These are phyloP conservation scores for Lepidopterella palustris DNA, from an alignment of 495 filamentous ascomycete genomes.

Conservation along the genomic window DNA sequence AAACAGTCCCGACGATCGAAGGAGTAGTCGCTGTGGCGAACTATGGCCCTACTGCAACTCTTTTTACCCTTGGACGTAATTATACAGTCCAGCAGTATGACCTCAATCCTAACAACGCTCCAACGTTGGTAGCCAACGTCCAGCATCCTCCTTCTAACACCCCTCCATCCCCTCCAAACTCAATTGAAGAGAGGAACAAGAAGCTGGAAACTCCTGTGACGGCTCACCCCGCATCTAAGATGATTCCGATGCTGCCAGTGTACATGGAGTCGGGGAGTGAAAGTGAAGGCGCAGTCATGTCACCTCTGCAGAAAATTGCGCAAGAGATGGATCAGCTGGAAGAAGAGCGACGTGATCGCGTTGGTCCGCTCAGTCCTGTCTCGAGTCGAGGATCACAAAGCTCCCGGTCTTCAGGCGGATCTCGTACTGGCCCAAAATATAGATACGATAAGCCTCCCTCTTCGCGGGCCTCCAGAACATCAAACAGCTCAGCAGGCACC, in stretches of 20 bases:
- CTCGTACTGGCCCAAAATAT: slow-evolving; percentile 35
- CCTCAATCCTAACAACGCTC: slow-evolving; percentile 55
- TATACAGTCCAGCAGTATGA: slow-evolving; percentile 93
- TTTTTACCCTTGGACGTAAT: slow-evolving; percentile 86
- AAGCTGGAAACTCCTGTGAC: slow-evolving; percentile 33
- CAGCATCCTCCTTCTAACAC: slow-evolving; percentile 71
- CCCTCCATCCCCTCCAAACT: slow-evolving; percentile 71
- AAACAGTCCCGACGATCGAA: slow-evolving; percentile 77
- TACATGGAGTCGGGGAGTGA: slow-evolving; percentile 60
- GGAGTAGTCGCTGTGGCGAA: slow-evolving; percentile 74
- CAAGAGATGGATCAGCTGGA: slow-evolving; percentile 53
- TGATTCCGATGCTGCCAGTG: slow-evolving; percentile 40
- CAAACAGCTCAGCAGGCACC: slow-evolving; percentile 44
- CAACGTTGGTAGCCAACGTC: slow-evolving; percentile 71
- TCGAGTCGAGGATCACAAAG: slow-evolving; percentile 40
- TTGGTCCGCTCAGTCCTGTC: slow-evolving; percentile 39
- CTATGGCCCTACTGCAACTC: slow-evolving; percentile 80
- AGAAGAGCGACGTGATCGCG: slow-evolving; percentile 42
- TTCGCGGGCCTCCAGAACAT: slow-evolving; percentile 23
- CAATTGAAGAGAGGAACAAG: slow-evolving; percentile 55
- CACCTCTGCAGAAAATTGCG: slow-evolving; percentile 59
- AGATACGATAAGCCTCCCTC: slow-evolving; percentile 53
- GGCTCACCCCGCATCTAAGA: slow-evolving; percentile 7
- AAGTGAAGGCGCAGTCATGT: slow-evolving; percentile 47
- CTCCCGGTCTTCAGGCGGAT: slow-evolving; percentile 41